A percentile compares a stretch with the other conserved stretches of the same genome.
These are phyloP conservation scores for Cladosporium sp. DNA, from an alignment of 2,329 filamentous ascomycete genomes.

Conservation along the genomic window DNA sequence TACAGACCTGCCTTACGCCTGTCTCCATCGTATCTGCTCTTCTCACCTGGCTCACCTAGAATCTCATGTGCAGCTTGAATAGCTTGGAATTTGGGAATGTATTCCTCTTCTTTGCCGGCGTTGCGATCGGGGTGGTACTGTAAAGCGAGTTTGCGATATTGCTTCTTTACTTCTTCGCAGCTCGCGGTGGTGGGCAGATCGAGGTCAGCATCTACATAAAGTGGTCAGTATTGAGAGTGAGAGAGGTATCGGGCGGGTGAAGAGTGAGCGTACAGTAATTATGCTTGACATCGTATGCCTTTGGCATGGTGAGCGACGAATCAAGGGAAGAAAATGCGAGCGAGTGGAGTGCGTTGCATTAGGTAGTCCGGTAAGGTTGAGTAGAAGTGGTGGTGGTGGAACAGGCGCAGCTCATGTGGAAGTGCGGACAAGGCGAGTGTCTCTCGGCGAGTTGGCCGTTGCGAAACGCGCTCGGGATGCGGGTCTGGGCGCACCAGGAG, in stretches of 20 bases:
- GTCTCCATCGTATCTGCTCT: slow-evolving; percentile 64
- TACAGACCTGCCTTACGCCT: slow-evolving; percentile 53
- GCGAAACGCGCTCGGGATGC: slow-evolving; percentile 1
- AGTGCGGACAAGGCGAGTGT: slow-evolving; percentile 4
- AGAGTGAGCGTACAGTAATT: slow-evolving; percentile 62
- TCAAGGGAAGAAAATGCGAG: slow-evolving; percentile 11
- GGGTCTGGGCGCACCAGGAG: slow-evolving; percentile 3
- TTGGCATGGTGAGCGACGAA: slow-evolving; percentile 58
- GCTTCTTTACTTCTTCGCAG: slow-evolving; percentile 76
- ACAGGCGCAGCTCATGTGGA: slow-evolving; percentile 15
- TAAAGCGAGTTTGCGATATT: slow-evolving; percentile 81
- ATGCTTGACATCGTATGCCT: slow-evolving; percentile 49
- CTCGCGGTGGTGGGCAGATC: slow-evolving; percentile 69
- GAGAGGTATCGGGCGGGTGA: background rate
- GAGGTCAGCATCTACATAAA: slow-evolving; percentile 66
- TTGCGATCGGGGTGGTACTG: slow-evolving; percentile 90
- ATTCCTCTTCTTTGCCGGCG: slow-evolving; percentile 76
- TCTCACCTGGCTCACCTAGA: slow-evolving; percentile 60
- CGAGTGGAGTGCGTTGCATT: slow-evolving; percentile 9
- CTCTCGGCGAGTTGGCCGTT: slow-evolving; percentile 10
- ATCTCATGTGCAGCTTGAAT: slow-evolving; percentile 87
- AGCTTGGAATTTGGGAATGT: slow-evolving; percentile 78
- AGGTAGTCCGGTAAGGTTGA: slow-evolving; percentile 15
- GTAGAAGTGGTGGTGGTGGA: slow-evolving; percentile 3
- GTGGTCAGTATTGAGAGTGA: background rate